Evolutionary conservation across 2,329 filamentous ascomycete genomes (phyloP).

Genomic region (Thielaviopsis punctulata): DNA sequence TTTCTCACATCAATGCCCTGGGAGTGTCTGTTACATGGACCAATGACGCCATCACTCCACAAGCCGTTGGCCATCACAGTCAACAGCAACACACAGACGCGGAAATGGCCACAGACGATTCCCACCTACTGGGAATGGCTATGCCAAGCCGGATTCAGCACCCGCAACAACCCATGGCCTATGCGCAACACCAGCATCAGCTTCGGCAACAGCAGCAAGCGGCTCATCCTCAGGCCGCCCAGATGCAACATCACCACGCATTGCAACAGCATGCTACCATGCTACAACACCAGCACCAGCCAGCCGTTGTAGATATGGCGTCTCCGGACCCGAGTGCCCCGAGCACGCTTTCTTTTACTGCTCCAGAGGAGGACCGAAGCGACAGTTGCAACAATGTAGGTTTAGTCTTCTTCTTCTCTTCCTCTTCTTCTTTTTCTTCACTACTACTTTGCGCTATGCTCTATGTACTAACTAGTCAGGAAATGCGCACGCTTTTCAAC

Average conservation of each 20-base stretch:
- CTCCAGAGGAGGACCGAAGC: conserved; percentile 7
- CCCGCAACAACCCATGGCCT: not conserved
- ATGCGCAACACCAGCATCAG: not conserved
- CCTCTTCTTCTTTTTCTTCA: not conserved
- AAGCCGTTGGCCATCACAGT: conserved; percentile 4
- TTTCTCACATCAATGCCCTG: conserved; percentile 9
- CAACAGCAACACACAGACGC: conserved; percentile 5
- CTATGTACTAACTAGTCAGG: conserved; percentile 42
- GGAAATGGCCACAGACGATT: conserved; percentile 6
- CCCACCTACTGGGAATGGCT: conserved; percentile 8
- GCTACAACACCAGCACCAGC: conserved; percentile 26
- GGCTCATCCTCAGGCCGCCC: conserved; percentile 6
- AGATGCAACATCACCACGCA: conserved; percentile 11
- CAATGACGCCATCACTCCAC: conserved; percentile 1
- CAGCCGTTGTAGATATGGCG: conserved; percentile 6
- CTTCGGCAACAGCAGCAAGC: conserved; percentile 6
- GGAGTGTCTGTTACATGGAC: conserved; percentile 5
- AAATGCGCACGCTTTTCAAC: conserved; percentile 60
- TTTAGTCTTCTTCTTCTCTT: not conserved
- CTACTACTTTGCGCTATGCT: conserved; percentile 25
- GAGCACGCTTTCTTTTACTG: conserved; percentile 4
- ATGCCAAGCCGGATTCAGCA: conserved; percentile 10
- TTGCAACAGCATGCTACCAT: conserved; percentile 21
- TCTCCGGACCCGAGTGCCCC: conserved; percentile 4
- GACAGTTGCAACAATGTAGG: conserved; percentile 9